phyloP scores from a whole-genome alignment of 2,329 filamentous ascomycete genomes.

The Didymella arachidicola region DNA sequence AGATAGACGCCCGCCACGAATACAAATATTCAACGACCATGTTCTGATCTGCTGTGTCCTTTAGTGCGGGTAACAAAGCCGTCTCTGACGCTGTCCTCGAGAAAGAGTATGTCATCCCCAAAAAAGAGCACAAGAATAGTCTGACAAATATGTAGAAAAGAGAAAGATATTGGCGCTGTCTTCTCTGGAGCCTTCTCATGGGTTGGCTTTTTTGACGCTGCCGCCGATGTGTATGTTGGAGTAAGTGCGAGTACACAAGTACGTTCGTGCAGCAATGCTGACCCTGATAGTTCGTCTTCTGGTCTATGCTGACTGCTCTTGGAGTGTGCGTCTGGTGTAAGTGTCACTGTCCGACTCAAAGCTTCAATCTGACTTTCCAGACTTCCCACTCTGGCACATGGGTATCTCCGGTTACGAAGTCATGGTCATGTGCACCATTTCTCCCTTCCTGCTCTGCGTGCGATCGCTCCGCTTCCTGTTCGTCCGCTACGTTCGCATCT shows the following conservation, averaged over 20 bases:
- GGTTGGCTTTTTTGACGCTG: slow-evolving; percentile 77
- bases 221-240: slow-evolving; percentile 90
- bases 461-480: slow-evolving; percentile 72
- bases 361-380: slow-evolving; percentile 53
- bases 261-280: background rate
- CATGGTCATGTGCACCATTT: slow-evolving; percentile 82
- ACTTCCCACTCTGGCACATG: slow-evolving; percentile 99
- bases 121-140: background rate
- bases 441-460: slow-evolving; percentile 80
- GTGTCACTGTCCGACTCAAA: slow-evolving; percentile 46
- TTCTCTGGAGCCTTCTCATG: slow-evolving; percentile 77
- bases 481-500: slow-evolving; percentile 71
- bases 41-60: slow-evolving; percentile 47
- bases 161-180: slow-evolving; percentile 73
- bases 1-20: slow-evolving; percentile 60
- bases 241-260: slow-evolving; percentile 59
- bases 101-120: slow-evolving; percentile 70
- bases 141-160: slow-evolving; percentile 66
- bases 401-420: slow-evolving; percentile 96
- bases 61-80: slow-evolving; percentile 58
- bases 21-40: slow-evolving; percentile 44
- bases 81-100: slow-evolving; percentile 62
- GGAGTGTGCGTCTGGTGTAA: slow-evolving; percentile 93
- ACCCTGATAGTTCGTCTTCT: slow-evolving; percentile 81
- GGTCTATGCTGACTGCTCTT: slow-evolving; percentile 90